Base-by-base conservation (phyloP, 257 asterid genomes). In the Scutellaria barbata region DNA sequence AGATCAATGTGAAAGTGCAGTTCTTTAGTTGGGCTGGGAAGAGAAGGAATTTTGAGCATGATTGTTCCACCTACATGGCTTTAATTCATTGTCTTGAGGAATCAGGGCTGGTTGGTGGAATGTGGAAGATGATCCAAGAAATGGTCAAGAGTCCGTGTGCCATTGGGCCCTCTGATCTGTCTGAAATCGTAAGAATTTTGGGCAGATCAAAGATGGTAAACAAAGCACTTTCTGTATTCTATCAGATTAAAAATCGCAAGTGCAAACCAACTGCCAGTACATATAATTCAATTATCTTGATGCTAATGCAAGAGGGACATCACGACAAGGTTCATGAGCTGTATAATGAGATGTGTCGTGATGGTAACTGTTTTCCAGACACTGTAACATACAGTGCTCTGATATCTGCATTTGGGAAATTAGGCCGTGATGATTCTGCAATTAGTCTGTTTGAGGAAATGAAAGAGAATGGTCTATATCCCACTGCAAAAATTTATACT, bases 21-120 rank as follows among this genome's bases (percentile, higher is more conserved):
- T 93, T 93, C 83, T 93, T 93, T 63, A 85, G 79, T 80, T 93
- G 97, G 98, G 97, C 89, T 57, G 96, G 88, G 6, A 90, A 88
- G 73, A 85, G 95, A 75, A 86, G 90, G 85, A 82, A 93, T 62
- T 93, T 85, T 59, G 95, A 83, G 84, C 97, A 88, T 42, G 95
- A 93, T 72, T 81, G 81, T 8, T 76, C 85, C 22, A 84, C 98
- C 52, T 93, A 90, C 81, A 72, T 90, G 81, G 84, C 94, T 71
- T 75, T 90, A 51, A 78, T 93, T 39, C 86, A 54, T 57, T 88
- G 97, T 63, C 87, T 93, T 2, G 95, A 89, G 67, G 90, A 87
- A 81, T 80, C 90, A 3, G 81, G 89, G 37, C 47, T 84, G 59
- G 75, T 82, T 51, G 97, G 96, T 59, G 95, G 85, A 59, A 76